Percentiles rank a stretch among this genome's conserved stretches.
Conservation (phyloP, 768 basidiomycete genomes). For the Panus rudis region DNA sequence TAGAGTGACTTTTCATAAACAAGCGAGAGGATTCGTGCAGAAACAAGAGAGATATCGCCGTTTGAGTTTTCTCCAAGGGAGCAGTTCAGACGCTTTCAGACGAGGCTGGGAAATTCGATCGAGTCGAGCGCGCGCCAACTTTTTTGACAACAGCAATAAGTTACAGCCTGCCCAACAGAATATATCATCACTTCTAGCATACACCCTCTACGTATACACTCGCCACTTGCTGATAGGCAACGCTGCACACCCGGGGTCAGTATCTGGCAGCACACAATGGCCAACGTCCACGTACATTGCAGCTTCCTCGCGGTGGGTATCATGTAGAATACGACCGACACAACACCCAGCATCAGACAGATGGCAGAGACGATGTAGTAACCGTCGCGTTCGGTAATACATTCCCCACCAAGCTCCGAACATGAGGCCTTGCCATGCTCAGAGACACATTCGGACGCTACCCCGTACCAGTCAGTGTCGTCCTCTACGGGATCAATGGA, state of each 20-base stretch:
- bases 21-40: no score
- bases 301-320: constrained; percentile 78
- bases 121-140: no score
- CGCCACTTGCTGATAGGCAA: constrained; percentile 70
- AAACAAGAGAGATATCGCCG: no score
- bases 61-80: no score
- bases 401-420: constrained; percentile 65
- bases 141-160: no score
- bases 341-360: constrained; percentile 73
- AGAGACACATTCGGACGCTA: constrained; percentile 85
- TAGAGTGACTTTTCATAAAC: no score
- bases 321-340: constrained; percentile 69
- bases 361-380: constrained; percentile 80
- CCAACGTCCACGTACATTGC: constrained; percentile 55
- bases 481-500: background rate
- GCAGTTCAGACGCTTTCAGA: no score
- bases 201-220: constrained; percentile 36
- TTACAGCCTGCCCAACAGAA: background rate
- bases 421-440: constrained; percentile 85
- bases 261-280: constrained; percentile 1
- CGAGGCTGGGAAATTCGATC: no score
- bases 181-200: background rate
- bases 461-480: constrained; percentile 7
- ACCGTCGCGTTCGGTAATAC: constrained; percentile 82
- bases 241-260: constrained; percentile 31